These are phyloP conservation scores for Dipodascus geniculatus DNA, from an alignment of 805 yeast genomes.

Conservation along the genomic window DNA sequence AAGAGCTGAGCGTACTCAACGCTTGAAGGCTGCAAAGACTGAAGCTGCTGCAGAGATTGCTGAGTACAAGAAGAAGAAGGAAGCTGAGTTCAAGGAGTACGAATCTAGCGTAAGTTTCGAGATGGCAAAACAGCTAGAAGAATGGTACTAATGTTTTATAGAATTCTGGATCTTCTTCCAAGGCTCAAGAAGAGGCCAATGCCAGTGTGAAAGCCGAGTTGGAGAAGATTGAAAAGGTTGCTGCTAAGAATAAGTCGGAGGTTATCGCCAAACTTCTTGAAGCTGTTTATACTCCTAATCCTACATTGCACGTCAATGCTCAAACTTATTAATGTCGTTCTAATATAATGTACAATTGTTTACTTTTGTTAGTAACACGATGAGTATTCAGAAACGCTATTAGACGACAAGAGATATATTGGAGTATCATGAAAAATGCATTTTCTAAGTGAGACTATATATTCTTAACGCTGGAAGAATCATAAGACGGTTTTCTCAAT, in stretches of 20 bases:
- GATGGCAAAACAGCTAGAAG: neutral
- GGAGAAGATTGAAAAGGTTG: conserved; percentile 52
- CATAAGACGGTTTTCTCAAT: no score
- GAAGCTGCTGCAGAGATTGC: conserved; percentile 88
- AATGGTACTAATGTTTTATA: conserved; percentile 8
- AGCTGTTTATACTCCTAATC: conserved; percentile 68
- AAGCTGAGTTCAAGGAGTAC: conserved; percentile 60
- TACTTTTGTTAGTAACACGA: no score
- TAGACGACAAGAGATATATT: no score
- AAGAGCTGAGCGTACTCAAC: conserved; percentile 74
- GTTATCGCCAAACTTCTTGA: conserved; percentile 71
- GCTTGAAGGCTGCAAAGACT: conserved; percentile 84
- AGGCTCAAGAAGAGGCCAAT: conserved; percentile 72
- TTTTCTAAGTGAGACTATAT: no score
- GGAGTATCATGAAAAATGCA: no score
- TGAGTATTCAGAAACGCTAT: neutral
- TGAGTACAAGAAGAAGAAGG: conserved; percentile 75
- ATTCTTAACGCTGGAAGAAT: no score
- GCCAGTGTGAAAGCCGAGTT: conserved; percentile 60
- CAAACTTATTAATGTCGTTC: neutral
- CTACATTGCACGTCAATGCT: conserved; percentile 77
- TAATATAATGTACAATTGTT: no score
- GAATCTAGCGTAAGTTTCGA: conserved; percentile 39
- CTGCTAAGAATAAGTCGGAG: conserved; percentile 44
- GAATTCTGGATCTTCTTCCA: conserved; percentile 64